Evolutionary conservation across 2,329 filamentous ascomycete species (phyloP).

Genomic region (Graphium sp.): DNA sequence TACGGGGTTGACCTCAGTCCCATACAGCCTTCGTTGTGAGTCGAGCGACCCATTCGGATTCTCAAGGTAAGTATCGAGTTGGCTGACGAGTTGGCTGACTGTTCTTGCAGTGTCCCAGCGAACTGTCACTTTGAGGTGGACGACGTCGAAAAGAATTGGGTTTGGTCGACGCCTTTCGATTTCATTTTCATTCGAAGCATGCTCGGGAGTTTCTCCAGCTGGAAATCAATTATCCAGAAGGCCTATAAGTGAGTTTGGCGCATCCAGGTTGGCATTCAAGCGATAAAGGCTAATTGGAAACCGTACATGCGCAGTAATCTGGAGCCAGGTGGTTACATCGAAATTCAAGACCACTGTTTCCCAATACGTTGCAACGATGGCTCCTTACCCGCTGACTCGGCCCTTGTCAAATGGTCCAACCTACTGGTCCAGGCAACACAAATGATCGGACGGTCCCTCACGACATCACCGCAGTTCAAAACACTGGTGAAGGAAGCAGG

Average conservation of each 20-base stretch:
- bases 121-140: constrained; percentile 30
- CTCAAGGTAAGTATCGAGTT: constrained; percentile 1
- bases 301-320: too few species aligned
- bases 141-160: constrained; percentile 21
- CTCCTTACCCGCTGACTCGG: constrained; percentile 11
- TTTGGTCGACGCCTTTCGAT: constrained; percentile 18
- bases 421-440: constrained; percentile 13
- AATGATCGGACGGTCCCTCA: constrained; percentile 13
- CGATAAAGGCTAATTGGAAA: too few species aligned
- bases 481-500: constrained; percentile 29
- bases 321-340: constrained; percentile 16
- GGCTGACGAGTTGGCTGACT: too few species aligned
- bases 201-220: constrained; percentile 16
- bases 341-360: constrained; percentile 13
- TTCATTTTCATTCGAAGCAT: constrained; percentile 21
- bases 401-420: constrained; percentile 11
- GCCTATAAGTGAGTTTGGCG: constrained; percentile 14
- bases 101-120: constrained; percentile 21
- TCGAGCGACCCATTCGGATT: background rate
- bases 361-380: constrained; percentile 15
- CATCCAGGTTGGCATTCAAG: too few species aligned
- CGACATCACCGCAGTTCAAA: constrained; percentile 12
- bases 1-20: constrained; percentile 22
- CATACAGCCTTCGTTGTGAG: constrained; percentile 19
- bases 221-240: constrained; percentile 17